Base-by-base conservation (phyloP, 108 stramenopile genomes). In the Craspedostauros australis region DNA sequence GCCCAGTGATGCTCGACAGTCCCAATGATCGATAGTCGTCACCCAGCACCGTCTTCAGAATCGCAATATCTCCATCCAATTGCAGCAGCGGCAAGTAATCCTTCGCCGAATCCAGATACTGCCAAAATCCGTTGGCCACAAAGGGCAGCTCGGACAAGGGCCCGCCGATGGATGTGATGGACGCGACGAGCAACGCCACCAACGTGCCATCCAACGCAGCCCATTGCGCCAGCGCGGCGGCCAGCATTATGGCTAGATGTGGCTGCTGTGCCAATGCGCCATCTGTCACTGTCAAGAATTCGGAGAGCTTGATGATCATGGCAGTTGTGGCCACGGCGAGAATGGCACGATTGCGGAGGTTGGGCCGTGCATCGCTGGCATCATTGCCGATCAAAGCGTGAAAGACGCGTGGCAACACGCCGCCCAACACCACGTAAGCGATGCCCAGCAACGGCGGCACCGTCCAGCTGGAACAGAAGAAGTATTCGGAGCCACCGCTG, bases 91-190 rank as follows among this genome's bases (percentile, higher is more conserved):
- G 88, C n/a, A 76, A 52, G 40, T 85, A 84, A 54, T 90, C 77
- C 14, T 69, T 68, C 18, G 88, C 67, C 31, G 56, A 26, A 4
- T 70, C 64, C 15, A 83, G 36, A 51, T 90, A 90, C 15, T 69
- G 64, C 88, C 88, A 90, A 50, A 84, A 63, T 8, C 79, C 80
- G 38, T 58, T 39, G 3, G 77, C 79, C 36, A 90, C 80, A 73
- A 90, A 90, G 14, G 88, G 88, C 23, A 90, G 61, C 45, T 90
- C 88, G 34, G 84, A 76, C 19, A 84, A 43, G 9, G 88, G 88
- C 8, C 88, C 88, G 4, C 79, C 81, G 53, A 85, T 55, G 15
- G 73, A 70, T 19, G 80, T 73, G 5, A 85, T 65, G 2, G 65
- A 39, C 41, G 88, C 88, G 1, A 73, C 66, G 42, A 85, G 18